Evolutionary conservation across 2,329 filamentous ascomycete genomes (phyloP).

Genomic region (Ophiostoma australiae): DNA sequence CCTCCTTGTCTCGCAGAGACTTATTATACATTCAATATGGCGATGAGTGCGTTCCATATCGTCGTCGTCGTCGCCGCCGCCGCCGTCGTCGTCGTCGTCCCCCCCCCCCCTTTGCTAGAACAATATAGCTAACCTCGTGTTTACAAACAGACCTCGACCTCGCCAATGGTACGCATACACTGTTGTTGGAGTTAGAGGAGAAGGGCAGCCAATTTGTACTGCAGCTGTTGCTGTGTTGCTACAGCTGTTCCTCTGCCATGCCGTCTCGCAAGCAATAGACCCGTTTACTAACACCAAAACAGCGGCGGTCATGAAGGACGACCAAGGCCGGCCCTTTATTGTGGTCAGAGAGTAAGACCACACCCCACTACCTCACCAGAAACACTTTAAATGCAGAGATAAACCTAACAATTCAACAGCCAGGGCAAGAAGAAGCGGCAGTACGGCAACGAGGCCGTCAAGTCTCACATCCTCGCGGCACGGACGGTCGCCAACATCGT

Average conservation of each 20-base stretch:
- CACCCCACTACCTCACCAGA: conserved; percentile 28
- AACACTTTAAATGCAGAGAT: background rate
- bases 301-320: conserved; percentile 86
- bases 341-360: conserved; percentile 83
- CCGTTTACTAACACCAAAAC: conserved; percentile 21
- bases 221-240: background rate
- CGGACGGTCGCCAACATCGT: conserved; percentile 95
- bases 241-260: background rate
- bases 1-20: conserved; percentile 19
- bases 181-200: background rate
- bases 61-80: background rate
- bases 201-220: conserved; percentile 18
- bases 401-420: conserved; percentile 42
- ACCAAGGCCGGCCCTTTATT: conserved; percentile 95
- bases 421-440: conserved; percentile 97
- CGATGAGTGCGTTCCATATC: conserved; percentile 50
- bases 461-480: conserved; percentile 95
- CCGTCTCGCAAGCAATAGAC: background rate
- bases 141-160: conserved; percentile 65
- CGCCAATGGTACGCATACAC: conserved; percentile 62
- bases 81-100: background rate
- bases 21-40: conserved; percentile 44
- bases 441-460: conserved; percentile 94
- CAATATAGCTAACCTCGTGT: conserved; percentile 11
- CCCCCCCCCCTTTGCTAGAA: background rate